Conservation (phyloP, 768 basidiomycete species). For the Hortiboletus flavorubellus region DNA sequence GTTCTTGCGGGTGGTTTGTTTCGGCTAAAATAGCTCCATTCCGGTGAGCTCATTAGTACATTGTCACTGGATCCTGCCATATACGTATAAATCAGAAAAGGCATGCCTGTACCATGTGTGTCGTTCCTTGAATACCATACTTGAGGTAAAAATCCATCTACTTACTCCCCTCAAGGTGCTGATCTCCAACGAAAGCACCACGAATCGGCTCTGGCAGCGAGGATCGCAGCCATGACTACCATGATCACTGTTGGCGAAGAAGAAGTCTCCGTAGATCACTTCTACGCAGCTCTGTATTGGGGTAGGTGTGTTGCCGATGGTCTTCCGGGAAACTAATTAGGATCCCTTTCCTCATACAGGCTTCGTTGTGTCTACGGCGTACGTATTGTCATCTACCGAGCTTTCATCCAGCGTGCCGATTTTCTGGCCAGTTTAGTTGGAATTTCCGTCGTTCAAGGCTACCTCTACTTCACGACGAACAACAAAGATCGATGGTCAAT, state of each 20-base stretch:
- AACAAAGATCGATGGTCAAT: conserved; percentile 12
- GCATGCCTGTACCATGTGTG: too few species aligned
- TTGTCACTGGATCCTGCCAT: too few species aligned
- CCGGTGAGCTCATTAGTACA: too few species aligned
- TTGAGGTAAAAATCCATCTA: neutral
- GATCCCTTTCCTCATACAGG: neutral
- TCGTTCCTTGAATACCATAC: neutral
- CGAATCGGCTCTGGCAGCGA: neutral
- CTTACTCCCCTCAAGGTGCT: neutral
- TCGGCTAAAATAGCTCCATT: too few species aligned
- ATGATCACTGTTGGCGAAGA: conserved; percentile 4
- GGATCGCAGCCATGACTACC: neutral
- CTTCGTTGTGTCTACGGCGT: conserved; percentile 16
- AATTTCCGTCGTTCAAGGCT: conserved; percentile 21
- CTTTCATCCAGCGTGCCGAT: neutral
- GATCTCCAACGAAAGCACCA: neutral
- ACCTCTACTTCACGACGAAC: conserved; percentile 15
- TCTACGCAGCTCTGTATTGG: conserved; percentile 19
- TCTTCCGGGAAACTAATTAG: neutral
- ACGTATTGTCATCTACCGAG: neutral
- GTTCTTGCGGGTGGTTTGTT: too few species aligned
- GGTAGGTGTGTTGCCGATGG: conserved; percentile 1
- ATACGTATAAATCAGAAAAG: too few species aligned
- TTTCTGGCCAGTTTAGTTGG: conserved; percentile 12
- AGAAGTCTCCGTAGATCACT: neutral